These are phyloP conservation scores for Colletotrichum magnum DNA, from an alignment of 2,329 filamentous ascomycete genomes.

Conservation along the genomic window DNA sequence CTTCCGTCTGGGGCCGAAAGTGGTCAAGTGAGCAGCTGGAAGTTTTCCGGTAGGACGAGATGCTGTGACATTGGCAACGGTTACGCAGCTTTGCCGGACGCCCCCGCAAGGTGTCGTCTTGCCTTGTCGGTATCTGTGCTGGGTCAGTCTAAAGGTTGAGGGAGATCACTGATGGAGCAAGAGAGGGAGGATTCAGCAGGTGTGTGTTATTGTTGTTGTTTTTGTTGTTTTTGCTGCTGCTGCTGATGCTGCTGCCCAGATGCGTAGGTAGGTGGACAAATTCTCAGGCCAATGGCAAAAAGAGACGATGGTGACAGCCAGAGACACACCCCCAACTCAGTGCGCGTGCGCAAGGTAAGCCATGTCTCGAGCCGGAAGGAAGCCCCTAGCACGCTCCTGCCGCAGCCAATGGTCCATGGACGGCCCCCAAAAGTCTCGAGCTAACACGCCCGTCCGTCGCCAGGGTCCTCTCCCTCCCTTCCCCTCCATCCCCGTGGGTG, in stretches of 20 bases:
- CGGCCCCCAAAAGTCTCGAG: slow-evolving; percentile 16
- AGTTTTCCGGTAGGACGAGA: slow-evolving; percentile 35
- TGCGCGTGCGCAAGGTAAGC: slow-evolving; percentile 17
- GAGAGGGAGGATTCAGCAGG: not conserved
- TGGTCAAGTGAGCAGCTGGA: slow-evolving; percentile 39
- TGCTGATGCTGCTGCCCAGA: not conserved
- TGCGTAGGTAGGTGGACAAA: not conserved
- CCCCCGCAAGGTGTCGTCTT: too few species aligned
- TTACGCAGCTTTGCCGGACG: slow-evolving; percentile 2
- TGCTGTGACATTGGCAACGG: slow-evolving; percentile 24
- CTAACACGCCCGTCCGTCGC: slow-evolving; percentile 3
- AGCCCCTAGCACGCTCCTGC: slow-evolving; percentile 10
- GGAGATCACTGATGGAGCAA: not conserved
- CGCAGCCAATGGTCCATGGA: slow-evolving; percentile 14
- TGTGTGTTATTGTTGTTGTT: slow-evolving; percentile 4
- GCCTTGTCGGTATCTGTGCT: too few species aligned
- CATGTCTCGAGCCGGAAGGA: slow-evolving; percentile 23
- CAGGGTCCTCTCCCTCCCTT: slow-evolving; percentile 18
- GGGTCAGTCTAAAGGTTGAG: not conserved
- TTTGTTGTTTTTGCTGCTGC: not conserved
- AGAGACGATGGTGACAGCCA: not conserved
- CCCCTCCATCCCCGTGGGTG: slow-evolving; percentile 23
- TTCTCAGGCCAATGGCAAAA: not conserved
- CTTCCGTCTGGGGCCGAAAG: slow-evolving; percentile 25
- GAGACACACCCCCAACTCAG: not conserved